Evolutionary conservation across 129 eudicot species (phyloP).

Genomic region (Helianthus tuberosus): DNA sequence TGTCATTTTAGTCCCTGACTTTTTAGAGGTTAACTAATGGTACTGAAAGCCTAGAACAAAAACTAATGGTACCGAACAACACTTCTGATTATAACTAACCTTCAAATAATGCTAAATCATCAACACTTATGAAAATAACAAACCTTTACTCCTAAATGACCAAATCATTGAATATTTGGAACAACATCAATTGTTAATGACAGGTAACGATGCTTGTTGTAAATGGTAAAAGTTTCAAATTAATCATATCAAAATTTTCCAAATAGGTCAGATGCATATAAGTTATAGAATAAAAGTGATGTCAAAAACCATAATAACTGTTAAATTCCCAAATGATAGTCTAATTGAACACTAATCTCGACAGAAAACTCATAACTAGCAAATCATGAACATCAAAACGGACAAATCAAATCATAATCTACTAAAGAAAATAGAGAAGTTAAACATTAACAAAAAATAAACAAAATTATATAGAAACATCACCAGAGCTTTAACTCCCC

Average conservation of each 20-base stretch:
- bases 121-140: no score
- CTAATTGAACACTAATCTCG: constrained; percentile 24
- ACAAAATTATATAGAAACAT: constrained; percentile 23
- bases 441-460: constrained; percentile 15
- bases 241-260: not conserved
- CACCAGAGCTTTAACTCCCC: constrained; percentile 25
- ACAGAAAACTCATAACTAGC: not conserved
- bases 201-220: not conserved
- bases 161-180: no score
- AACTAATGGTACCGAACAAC: no score
- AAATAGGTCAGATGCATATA: not conserved
- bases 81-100: no score
- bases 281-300: not conserved
- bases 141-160: no score
- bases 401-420: constrained; percentile 19
- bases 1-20: no score
- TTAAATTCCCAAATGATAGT: constrained; percentile 5
- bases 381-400: constrained; percentile 3
- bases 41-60: no score
- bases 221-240: not conserved
- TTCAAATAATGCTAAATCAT: no score
- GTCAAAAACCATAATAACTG: constrained; percentile 15
- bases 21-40: no score
- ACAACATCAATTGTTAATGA: no score
- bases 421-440: not conserved